These are phyloP conservation scores for Candida pseudofarinosa DNA, from an alignment of 805 yeast species.

Conservation along the genomic window DNA sequence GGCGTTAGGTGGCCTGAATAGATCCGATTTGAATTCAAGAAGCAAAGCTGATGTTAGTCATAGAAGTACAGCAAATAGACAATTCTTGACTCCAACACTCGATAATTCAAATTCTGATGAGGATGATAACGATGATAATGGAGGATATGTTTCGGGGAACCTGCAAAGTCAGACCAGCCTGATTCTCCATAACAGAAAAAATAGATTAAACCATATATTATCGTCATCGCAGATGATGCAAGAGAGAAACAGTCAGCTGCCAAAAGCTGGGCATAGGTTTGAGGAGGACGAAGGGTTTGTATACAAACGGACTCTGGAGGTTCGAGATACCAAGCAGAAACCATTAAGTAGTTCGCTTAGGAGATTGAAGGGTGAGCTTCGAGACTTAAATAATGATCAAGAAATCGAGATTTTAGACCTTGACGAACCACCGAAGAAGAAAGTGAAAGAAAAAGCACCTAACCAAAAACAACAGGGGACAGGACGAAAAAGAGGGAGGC, in stretches of 20 bases:
- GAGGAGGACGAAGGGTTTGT: conserved; percentile 34
- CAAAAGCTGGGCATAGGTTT: conserved; percentile 3
- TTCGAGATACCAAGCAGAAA: neutral
- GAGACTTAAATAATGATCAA: conserved; percentile 1
- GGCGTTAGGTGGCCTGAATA: conserved; percentile 1
- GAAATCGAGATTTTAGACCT: neutral
- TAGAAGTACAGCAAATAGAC: neutral
- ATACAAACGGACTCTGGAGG: conserved; percentile 21
- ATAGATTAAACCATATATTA: conserved; percentile 15
- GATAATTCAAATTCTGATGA: neutral
- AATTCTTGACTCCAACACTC: neutral
- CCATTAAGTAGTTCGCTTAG: conserved; percentile 17
- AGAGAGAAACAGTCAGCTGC: conserved; percentile 1
- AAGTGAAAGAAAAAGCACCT: conserved; percentile 2
- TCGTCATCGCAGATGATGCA: conserved; percentile 7
- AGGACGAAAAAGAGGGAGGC: conserved; percentile 10
- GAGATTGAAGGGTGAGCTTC: conserved; percentile 13
- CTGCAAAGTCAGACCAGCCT: conserved; percentile 8
- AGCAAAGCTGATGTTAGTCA: neutral
- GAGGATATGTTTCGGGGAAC: conserved; percentile 1
- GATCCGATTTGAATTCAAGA: conserved; percentile 1
- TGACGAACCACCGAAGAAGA: neutral
- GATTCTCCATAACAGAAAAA: conserved; percentile 14
- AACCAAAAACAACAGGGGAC: conserved; percentile 14
- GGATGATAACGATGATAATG: neutral